Percentiles rank a stretch among this genome's conserved stretches.
phyloP scores from a whole-genome alignment of 2,329 filamentous ascomycete species.

The Pleoardoris graminearum region DNA sequence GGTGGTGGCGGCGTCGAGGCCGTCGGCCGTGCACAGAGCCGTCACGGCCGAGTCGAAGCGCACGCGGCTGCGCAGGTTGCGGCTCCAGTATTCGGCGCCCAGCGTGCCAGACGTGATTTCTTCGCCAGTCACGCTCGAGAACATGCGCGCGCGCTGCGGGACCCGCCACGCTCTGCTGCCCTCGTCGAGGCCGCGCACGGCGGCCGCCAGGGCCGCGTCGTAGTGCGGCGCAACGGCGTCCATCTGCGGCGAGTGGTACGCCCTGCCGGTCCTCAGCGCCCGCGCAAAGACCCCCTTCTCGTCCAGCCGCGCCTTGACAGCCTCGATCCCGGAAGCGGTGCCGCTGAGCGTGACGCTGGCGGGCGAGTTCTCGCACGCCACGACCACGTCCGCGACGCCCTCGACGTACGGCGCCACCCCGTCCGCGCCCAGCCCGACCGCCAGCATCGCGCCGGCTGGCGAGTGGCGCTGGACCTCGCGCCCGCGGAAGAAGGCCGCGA shows the following conservation, averaged over 20 bases:
- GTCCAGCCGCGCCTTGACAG: not conserved
- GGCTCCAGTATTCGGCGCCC: constrained; percentile 9
- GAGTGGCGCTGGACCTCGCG: not conserved
- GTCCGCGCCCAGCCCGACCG: constrained; percentile 21
- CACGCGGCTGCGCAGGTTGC: constrained; percentile 9
- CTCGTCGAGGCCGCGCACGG: not conserved
- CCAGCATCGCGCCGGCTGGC: constrained; percentile 20
- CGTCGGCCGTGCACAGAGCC: not conserved
- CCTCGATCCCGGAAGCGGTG: not conserved
- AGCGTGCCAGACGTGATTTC: not conserved
- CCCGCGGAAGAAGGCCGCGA: constrained; percentile 20
- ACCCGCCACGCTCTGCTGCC: not conserved
- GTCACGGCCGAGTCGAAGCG: not conserved
- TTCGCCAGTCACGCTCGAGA: constrained; percentile 3
- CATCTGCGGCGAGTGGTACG: not conserved
- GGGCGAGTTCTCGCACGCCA: not conserved
- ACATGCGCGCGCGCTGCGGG: constrained; percentile 1
- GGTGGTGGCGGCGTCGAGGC: not conserved
- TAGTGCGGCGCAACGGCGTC: not conserved
- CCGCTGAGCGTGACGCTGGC: not conserved
- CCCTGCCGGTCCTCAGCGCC: not conserved
- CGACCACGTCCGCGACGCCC: not conserved
- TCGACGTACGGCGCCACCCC: constrained; percentile 3
- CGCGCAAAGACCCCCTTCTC: not conserved
- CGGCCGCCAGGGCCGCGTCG: not conserved